Evolutionary conservation across 2,329 filamentous ascomycete species (phyloP).

Genomic region (Albifimbria verrucaria): DNA sequence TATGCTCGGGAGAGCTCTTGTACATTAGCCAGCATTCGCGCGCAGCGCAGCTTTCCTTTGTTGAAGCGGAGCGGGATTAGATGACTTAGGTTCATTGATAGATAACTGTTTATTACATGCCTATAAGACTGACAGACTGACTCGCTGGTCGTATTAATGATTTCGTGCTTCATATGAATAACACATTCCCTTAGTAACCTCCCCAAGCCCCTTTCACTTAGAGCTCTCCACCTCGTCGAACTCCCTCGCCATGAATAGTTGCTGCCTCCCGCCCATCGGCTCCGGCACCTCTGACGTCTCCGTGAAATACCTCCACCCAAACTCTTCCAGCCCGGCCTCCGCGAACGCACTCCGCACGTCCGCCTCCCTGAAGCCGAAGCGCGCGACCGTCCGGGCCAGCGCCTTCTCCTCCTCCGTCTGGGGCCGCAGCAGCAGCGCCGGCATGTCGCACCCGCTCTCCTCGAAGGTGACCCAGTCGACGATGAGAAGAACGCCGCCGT

Average conservation of each 20-base stretch:
- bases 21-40: no score
- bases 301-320: conserved; percentile 21
- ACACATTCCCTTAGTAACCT: no score
- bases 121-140: no score
- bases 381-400: conserved; percentile 13
- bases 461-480: conserved; percentile 25
- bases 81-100: no score
- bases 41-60: no score
- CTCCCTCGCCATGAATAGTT: conserved; percentile 20
- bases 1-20: no score
- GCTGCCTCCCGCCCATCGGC: conserved; percentile 18
- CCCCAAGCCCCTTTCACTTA: no score
- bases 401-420: conserved; percentile 3
- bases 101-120: no score
- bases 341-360: conserved; percentile 17
- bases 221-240: background rate
- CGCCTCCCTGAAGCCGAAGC: conserved; percentile 18
- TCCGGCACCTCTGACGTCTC: conserved; percentile 16
- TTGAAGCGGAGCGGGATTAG: no score
- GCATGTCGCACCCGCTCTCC: conserved; percentile 12
- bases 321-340: conserved; percentile 17
- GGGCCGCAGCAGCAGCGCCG: no score
- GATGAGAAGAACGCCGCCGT: conserved; percentile 28
- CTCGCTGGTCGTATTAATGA: no score
- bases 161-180: no score